Conservation (phyloP, 495 filamentous ascomycete species). For the Penicillium herquei region DNA sequence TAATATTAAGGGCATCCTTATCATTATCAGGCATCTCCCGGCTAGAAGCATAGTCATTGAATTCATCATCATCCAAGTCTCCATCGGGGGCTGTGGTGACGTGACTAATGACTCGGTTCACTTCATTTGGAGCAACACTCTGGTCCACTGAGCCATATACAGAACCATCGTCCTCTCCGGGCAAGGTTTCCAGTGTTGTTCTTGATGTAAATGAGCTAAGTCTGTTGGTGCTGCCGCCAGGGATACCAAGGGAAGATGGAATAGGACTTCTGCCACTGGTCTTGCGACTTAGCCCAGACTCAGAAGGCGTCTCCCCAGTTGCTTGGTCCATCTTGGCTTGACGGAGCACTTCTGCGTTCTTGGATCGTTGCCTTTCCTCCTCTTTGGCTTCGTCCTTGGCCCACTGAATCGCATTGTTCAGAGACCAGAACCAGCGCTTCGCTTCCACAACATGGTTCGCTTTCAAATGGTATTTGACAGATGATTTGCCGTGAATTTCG, state of each 20-base stretch:
- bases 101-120: slow-evolving; percentile 47
- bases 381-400: slow-evolving; percentile 93
- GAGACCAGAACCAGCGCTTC: slow-evolving; percentile 83
- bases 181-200: slow-evolving; percentile 46
- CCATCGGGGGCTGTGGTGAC: slow-evolving; percentile 44
- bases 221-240: slow-evolving; percentile 37
- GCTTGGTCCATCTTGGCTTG: slow-evolving; percentile 67
- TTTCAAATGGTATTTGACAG: slow-evolving; percentile 97
- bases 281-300: slow-evolving; percentile 30
- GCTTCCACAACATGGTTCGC: slow-evolving; percentile 79
- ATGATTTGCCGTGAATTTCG: slow-evolving; percentile 95
- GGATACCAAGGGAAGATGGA: slow-evolving; percentile 31
- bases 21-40: slow-evolving; percentile 67
- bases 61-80: slow-evolving; percentile 78
- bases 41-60: slow-evolving; percentile 82
- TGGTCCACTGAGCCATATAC: slow-evolving; percentile 58
- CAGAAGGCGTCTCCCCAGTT: slow-evolving; percentile 41
- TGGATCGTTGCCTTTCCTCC: slow-evolving; percentile 71
- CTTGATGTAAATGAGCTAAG: slow-evolving; percentile 48
- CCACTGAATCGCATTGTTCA: slow-evolving; percentile 99
- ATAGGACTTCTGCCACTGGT: slow-evolving; percentile 38
- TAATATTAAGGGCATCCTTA: slow-evolving; percentile 93
- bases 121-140: slow-evolving; percentile 51
- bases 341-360: slow-evolving; percentile 71
- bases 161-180: slow-evolving; percentile 56